phyloP scores from a whole-genome alignment of 1,284 basidiomycete genomes.

The Trametes hirsuta region DNA sequence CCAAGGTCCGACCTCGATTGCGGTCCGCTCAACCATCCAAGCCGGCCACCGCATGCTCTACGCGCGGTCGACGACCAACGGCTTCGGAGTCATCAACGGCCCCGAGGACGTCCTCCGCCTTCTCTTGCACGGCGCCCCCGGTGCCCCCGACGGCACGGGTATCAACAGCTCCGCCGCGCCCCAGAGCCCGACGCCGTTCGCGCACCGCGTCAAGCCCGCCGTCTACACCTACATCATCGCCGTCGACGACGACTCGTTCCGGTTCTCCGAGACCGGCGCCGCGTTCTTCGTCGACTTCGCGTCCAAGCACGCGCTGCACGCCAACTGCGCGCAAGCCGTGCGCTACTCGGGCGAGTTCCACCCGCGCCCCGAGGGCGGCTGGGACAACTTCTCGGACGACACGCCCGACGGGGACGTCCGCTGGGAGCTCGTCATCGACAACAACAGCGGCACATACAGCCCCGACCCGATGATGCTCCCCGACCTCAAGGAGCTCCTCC shows the following conservation, averaged over 20 bases:
- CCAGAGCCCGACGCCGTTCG: conserved; percentile 31
- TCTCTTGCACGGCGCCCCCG: conserved; percentile 48
- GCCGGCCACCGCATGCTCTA: conserved; percentile 76
- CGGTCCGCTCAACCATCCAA: conserved; percentile 67
- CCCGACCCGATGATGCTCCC: conserved; percentile 63
- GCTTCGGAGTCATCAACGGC: conserved; percentile 59
- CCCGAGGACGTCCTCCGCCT: conserved; percentile 51
- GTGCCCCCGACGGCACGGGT: conserved; percentile 11
- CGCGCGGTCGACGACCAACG: conserved; percentile 64
- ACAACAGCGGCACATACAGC: conserved; percentile 77
- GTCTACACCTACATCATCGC: conserved; percentile 80
- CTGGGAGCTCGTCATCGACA: conserved; percentile 80
- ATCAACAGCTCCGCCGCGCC: not conserved
- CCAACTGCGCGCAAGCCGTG: conserved; percentile 50
- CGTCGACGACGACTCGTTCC: conserved; percentile 67
- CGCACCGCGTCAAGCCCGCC: conserved; percentile 70
- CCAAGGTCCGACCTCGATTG: conserved; percentile 59
- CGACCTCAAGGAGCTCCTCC: conserved; percentile 55
- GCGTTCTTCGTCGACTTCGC: conserved; percentile 82
- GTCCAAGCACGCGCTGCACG: conserved; percentile 60
- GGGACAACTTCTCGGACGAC: conserved; percentile 62
- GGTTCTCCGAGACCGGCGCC: conserved; percentile 80
- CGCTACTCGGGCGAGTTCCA: conserved; percentile 80
- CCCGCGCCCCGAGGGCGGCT: conserved; percentile 70
- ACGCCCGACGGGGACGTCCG: conserved; percentile 53